These are phyloP conservation scores for Amaranthus palmeri DNA, from an alignment of 148 eudicot genomes.

Conservation along the genomic window DNA sequence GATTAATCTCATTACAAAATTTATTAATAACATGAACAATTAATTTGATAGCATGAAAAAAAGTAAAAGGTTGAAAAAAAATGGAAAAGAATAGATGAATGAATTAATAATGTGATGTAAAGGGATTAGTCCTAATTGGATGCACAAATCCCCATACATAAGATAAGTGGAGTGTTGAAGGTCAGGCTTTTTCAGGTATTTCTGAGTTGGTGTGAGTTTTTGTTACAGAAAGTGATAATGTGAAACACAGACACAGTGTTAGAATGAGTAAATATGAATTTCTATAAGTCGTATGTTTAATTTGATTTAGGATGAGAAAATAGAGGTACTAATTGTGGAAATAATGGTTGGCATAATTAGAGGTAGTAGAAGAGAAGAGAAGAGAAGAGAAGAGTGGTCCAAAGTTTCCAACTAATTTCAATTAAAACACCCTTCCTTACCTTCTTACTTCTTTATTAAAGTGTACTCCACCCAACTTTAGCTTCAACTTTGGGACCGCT, in stretches of 20 bases:
- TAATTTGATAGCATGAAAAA: too few relatives aligned
- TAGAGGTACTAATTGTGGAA: conserved; percentile 11
- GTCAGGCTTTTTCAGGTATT: conserved; percentile 14
- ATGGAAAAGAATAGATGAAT: too few relatives aligned
- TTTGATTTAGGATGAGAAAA: not conserved
- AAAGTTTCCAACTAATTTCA: conserved; percentile 56
- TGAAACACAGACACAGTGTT: too few relatives aligned
- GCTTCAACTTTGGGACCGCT: conserved; percentile 32
- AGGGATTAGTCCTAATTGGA: too few relatives aligned
- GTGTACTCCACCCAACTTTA: conserved; percentile 6
- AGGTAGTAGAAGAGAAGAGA: conserved; percentile 28
- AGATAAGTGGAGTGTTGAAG: conserved; percentile 19
- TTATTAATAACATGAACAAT: too few relatives aligned
- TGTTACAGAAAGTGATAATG: conserved; percentile 28
- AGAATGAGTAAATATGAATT: too few relatives aligned
- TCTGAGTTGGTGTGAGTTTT: conserved; percentile 23
- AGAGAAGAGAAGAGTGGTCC: conserved; percentile 54
- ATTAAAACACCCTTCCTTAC: conserved; percentile 35
- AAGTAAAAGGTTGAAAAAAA: too few relatives aligned
- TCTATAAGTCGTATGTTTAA: too few relatives aligned
- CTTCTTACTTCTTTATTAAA: conserved; percentile 19
- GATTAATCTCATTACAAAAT: too few relatives aligned
- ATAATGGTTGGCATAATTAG: conserved; percentile 29
- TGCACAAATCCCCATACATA: conserved; percentile 36
- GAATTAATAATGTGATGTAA: too few relatives aligned